Conservation (phyloP, 176 grass and related monocot species). For the Carex myosuroides region DNA sequence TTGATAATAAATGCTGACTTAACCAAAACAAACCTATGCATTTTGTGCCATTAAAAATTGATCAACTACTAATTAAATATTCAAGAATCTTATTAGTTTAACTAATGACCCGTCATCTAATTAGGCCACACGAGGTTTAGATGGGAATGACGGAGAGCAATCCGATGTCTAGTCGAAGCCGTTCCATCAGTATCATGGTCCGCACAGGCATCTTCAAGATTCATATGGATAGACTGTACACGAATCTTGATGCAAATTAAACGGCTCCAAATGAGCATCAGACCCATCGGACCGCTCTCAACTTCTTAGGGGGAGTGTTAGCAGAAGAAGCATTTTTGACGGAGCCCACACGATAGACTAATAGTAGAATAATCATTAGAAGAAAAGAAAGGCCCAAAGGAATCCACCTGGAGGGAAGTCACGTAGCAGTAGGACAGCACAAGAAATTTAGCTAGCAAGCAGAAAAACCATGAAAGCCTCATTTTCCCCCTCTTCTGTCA, state of each 20-base stretch:
- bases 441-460: neutral
- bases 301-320: neutral
- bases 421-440: neutral
- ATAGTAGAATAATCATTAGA: neutral
- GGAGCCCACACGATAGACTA: neutral
- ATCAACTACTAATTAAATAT: too few species aligned
- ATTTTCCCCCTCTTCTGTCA: neutral
- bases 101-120: neutral
- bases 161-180: too few species aligned
- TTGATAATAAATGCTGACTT: too few species aligned
- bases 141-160: too few species aligned
- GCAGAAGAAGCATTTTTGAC: neutral
- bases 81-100: neutral
- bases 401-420: neutral
- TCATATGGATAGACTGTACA: too few species aligned
- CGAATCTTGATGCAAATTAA: too few species aligned
- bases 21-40: too few species aligned
- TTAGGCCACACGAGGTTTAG: neutral
- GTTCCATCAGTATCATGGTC: too few species aligned
- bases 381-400: neutral
- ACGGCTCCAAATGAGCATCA: too few species aligned
- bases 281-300: too few species aligned
- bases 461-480: constrained; percentile 2
- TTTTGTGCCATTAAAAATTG: too few species aligned
- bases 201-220: too few species aligned